phyloP scores from a whole-genome alignment of 352 stramenopile genomes.

The Blastocystis sp. region DNA sequence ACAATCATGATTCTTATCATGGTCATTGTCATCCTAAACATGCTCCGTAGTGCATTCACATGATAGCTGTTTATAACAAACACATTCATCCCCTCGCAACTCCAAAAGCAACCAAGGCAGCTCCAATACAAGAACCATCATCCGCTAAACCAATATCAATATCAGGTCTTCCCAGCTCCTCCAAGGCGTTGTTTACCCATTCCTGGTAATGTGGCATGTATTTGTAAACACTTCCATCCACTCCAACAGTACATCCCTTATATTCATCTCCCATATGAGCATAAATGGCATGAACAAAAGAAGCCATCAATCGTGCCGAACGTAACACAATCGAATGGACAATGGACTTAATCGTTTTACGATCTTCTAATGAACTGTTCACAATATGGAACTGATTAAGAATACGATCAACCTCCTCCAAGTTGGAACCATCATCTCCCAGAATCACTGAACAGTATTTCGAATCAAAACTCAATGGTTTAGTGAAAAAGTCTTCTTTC shows the following conservation, averaged over 20 bases:
- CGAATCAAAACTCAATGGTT: slow-evolving; percentile 28
- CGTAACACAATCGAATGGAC: slow-evolving; percentile 64
- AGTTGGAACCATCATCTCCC: neutral
- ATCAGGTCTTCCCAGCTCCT: slow-evolving; percentile 1
- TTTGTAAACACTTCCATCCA: slow-evolving; percentile 67
- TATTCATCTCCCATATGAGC: slow-evolving; percentile 47
- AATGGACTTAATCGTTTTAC: slow-evolving; percentile 64
- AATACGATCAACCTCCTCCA: slow-evolving; percentile 17
- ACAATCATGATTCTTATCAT: slow-evolving; percentile 43
- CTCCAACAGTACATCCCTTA: slow-evolving; percentile 62
- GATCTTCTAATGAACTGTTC: slow-evolving; percentile 63
- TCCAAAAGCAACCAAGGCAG: slow-evolving; percentile 31
- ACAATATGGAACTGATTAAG: neutral
- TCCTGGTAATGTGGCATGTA: slow-evolving; percentile 64
- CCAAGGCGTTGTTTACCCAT: slow-evolving; percentile 10
- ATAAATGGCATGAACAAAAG: slow-evolving; percentile 64
- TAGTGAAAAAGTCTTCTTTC: neutral
- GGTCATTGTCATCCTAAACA: slow-evolving; percentile 28
- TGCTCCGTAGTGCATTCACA: slow-evolving; percentile 21
- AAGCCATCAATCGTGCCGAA: slow-evolving; percentile 64
- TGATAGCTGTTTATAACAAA: slow-evolving; percentile 12
- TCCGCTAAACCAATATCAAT: slow-evolving; percentile 37
- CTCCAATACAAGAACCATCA: slow-evolving; percentile 32
- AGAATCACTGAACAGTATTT: slow-evolving; percentile 37
- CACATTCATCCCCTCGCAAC: neutral